These are phyloP conservation scores for Pichia deserticola DNA, from an alignment of 805 yeast species.

Conservation along the genomic window DNA sequence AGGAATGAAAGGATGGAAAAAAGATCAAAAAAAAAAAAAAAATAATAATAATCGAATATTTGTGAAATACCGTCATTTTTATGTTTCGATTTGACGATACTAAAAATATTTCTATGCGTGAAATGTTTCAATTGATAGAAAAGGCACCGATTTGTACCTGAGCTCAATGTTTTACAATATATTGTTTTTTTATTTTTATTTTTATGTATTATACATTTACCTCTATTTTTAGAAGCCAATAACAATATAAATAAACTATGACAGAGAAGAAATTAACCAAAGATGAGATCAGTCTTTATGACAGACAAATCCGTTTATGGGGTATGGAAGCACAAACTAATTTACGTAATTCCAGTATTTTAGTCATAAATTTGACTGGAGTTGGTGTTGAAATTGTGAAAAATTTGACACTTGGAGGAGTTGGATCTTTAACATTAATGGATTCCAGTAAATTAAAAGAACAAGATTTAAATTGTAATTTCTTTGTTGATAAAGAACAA, in stretches of 20 bases:
- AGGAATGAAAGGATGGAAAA: too few relatives aligned
- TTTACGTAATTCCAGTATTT: constrained; percentile 63
- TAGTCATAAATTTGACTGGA: constrained; percentile 67
- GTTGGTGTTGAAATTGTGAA: constrained; percentile 78
- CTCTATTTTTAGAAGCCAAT: too few relatives aligned
- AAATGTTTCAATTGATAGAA: too few relatives aligned
- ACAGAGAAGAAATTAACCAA: constrained; percentile 1
- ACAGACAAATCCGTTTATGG: constrained; percentile 93
- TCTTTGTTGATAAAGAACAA: constrained; percentile 52
- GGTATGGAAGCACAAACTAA: constrained; percentile 85
- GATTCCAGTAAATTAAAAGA: constrained; percentile 50
- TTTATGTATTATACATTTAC: too few relatives aligned
- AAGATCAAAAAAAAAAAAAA: too few relatives aligned
- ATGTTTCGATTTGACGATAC: too few relatives aligned
- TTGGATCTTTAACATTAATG: constrained; percentile 66
- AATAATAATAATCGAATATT: too few relatives aligned
- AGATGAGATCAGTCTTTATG: constrained; percentile 89
- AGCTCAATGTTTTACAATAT: neutral
- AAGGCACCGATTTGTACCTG: too few relatives aligned
- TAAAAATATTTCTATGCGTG: too few relatives aligned
- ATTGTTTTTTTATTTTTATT: neutral
- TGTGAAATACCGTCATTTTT: too few relatives aligned
- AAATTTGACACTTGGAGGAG: constrained; percentile 81
- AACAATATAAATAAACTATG: neutral
- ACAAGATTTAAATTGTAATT: constrained; percentile 64